Evolutionary conservation across 192 early-diverging fungal species (phyloP), one percentile per base, ranked within the genome.

Genomic region (Mortierella hygrophila): DNA sequence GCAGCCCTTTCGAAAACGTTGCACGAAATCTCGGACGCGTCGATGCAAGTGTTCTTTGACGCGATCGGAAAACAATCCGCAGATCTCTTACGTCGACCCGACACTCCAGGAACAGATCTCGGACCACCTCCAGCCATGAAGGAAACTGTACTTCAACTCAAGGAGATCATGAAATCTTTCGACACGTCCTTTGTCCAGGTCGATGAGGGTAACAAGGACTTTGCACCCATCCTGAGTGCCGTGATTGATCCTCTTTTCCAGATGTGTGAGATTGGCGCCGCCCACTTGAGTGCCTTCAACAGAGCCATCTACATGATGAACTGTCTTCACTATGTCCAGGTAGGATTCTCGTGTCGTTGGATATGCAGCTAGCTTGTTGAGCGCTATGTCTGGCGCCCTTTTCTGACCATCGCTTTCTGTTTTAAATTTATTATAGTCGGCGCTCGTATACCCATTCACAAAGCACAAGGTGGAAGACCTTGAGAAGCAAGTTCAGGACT

Each of bases 151-250:
- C 79, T 90, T 52, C 95, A 96, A 72, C 76, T 96, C 92, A 94
- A 93, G 85, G 95, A 95, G 80, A 94, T 97, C 40, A 92, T 96
- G 92, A 92, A 94, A 29, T 95, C 95, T 4, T 96, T 96, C 80
- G 94, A 94, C 44, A 91, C 93, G 10, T 95, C 95, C 8, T 89
- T 95, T 60, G 88, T 96, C 21, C 84, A 91, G 3, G 84, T 81
- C 2, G 89, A 91, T 7, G 82, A 90, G 29, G 82, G 88, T 9
- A 94, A 94, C 69, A 75, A 88, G 63, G 93, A 94, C 72, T 95
- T 97, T 90, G 88, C 87, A 11, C 80, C 90, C n/a, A 94, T 95
- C 23, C 77, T 97, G 41, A 82, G 91, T 44, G 92, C 94, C 0
- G 88, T 94, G n/a, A 82, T 97, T 29, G 94, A 96, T 54, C 95